Percentiles rank a stretch among this genome's conserved stretches.
Conservation (phyloP, 306 rosid genomes). For the Lithocarpus polystachyus region DNA sequence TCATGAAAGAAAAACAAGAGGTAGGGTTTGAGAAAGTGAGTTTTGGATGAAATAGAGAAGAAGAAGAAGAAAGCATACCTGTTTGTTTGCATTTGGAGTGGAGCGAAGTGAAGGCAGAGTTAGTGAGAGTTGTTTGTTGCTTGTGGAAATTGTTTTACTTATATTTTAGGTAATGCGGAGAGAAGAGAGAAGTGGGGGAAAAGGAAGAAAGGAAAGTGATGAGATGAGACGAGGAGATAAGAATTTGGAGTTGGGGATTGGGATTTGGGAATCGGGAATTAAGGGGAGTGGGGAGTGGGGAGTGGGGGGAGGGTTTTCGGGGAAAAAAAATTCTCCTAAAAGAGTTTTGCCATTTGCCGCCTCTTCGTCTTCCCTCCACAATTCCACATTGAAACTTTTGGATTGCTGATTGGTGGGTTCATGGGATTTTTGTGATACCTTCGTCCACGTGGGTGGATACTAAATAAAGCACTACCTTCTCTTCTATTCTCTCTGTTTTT, state of each 20-base stretch:
- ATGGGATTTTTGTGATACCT: not conserved
- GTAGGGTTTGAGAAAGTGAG: not conserved
- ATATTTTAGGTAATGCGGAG: too few relatives aligned
- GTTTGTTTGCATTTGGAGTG: not conserved
- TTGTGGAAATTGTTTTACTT: too few relatives aligned
- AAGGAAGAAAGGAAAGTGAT: too few relatives aligned
- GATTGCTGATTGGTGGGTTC: not conserved
- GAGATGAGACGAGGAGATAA: too few relatives aligned
- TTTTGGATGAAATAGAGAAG: not conserved
- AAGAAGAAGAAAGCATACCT: not conserved
- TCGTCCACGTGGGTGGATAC: too few relatives aligned
- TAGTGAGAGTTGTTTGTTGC: not conserved
- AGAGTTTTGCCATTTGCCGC: not conserved
- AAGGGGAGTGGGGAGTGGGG: not conserved
- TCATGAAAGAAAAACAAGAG: not conserved
- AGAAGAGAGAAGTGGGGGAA: too few relatives aligned
- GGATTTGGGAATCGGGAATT: too few relatives aligned
- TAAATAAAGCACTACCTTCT: not conserved
- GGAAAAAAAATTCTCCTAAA: not conserved
- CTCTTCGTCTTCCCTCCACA: not conserved
- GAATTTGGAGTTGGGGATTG: too few relatives aligned
- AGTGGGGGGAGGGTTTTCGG: not conserved
- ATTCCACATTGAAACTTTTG: not conserved
- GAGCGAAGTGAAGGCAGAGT: not conserved
- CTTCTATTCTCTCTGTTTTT: not conserved